These are phyloP conservation scores for Ganoderma resinaceum DNA, from an alignment of 1,284 basidiomycete genomes.

Conservation along the genomic window DNA sequence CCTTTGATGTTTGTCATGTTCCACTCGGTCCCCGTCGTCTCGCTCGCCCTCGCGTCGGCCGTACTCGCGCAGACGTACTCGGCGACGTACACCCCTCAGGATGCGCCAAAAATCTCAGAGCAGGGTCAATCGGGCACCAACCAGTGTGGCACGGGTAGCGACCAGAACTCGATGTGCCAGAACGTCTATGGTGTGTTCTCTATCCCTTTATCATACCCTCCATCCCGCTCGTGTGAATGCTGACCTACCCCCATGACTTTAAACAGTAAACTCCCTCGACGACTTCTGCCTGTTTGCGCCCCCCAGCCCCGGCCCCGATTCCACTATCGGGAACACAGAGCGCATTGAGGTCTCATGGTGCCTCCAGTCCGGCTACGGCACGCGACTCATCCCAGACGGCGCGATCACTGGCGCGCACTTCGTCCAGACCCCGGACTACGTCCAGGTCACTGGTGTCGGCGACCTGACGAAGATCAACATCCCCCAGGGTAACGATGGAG, in stretches of 20 bases:
- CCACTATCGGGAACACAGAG: constrained; percentile 65
- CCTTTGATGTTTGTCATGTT: constrained; percentile 27
- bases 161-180: constrained; percentile 70
- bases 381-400: constrained; percentile 79
- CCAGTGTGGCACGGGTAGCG: constrained; percentile 63
- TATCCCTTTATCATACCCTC: background rate
- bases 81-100: constrained; percentile 48
- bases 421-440: constrained; percentile 70
- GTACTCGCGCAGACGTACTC: constrained; percentile 44
- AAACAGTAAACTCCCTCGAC: constrained; percentile 65
- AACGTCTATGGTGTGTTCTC: constrained; percentile 61
- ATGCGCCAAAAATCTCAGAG: constrained; percentile 58
- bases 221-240: background rate
- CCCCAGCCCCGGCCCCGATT: constrained; percentile 58
- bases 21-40: constrained; percentile 23
- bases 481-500: constrained; percentile 61
- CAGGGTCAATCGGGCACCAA: constrained; percentile 72
- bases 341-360: constrained; percentile 77
- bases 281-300: constrained; percentile 70
- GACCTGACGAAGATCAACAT: constrained; percentile 74
- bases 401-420: constrained; percentile 78
- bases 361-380: constrained; percentile 67
- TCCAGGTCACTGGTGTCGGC: constrained; percentile 73
- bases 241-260: constrained; percentile 5
- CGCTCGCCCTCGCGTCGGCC: constrained; percentile 30